Evolutionary conservation across 139 green algal species (phyloP).

Genomic region (Chlorella sp.): DNA sequence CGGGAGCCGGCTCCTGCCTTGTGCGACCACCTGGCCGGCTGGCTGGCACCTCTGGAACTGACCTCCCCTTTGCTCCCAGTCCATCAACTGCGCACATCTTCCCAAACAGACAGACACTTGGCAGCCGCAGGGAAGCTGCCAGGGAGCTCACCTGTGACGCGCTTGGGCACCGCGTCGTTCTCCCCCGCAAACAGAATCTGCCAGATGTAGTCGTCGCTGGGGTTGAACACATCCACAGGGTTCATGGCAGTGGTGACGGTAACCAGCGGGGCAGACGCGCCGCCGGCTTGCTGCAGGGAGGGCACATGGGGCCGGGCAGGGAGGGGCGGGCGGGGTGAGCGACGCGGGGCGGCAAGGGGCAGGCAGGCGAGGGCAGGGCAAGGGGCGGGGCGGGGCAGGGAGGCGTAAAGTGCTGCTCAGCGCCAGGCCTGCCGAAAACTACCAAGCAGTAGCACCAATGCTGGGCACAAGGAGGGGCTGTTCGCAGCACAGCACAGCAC

Average conservation of each 20-base stretch:
- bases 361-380: not conserved
- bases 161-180: slow-evolving; percentile 52
- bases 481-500: not conserved
- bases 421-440: not conserved
- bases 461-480: too few species aligned
- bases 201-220: slow-evolving; percentile 55
- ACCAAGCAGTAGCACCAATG: not conserved
- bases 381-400: not conserved
- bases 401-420: too few species aligned
- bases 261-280: slow-evolving; percentile 34
- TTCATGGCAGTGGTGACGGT: slow-evolving; percentile 49
- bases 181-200: slow-evolving; percentile 60
- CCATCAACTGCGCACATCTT: too few species aligned
- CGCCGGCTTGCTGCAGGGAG: not conserved
- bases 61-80: too few species aligned
- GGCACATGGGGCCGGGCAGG: not conserved
- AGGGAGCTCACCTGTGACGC: slow-evolving; percentile 42
- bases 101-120: not conserved
- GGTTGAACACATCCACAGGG: slow-evolving; percentile 44
- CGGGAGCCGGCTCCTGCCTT: too few species aligned
- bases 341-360: not conserved
- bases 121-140: not conserved
- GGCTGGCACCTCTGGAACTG: too few species aligned
- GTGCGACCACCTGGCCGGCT: too few species aligned
- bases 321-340: not conserved